These are phyloP conservation scores for Copromyces sp. DNA, from an alignment of 495 filamentous ascomycete genomes.

Conservation along the genomic window DNA sequence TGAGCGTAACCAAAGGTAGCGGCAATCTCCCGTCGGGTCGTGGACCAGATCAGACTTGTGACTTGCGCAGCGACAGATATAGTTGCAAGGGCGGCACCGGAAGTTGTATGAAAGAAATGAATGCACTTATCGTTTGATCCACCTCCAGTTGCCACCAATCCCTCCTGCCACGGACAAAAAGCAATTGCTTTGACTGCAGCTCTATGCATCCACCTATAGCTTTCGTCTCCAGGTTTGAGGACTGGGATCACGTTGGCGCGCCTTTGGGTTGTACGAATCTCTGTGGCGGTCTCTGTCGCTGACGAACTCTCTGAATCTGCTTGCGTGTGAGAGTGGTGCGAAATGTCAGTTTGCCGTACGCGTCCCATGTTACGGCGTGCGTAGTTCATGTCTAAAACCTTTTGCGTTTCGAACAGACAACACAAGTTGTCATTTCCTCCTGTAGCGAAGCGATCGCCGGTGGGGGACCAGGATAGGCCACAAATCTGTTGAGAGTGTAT, in stretches of 20 bases:
- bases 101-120: conserved; percentile 86
- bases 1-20: conserved; percentile 95
- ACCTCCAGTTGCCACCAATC: conserved; percentile 82
- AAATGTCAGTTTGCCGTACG: not conserved
- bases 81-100: conserved; percentile 75
- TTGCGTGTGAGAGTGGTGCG: not conserved
- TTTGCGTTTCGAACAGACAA: conserved; percentile 63
- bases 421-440: conserved; percentile 90
- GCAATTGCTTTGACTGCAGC: conserved; percentile 96
- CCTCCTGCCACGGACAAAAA: conserved; percentile 90
- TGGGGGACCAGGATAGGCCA: conserved; percentile 76
- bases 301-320: conserved; percentile 2
- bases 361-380: not conserved
- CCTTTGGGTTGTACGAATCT: not conserved
- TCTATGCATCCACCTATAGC: conserved; percentile 64
- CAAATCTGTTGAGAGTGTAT: conserved; percentile 88
- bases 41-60: conserved; percentile 86
- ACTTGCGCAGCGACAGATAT: conserved; percentile 93
- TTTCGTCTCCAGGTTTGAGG: conserved; percentile 44
- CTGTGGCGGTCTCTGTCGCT: conserved; percentile 4
- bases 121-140: conserved; percentile 91
- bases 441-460: conserved; percentile 68
- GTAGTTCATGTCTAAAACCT: conserved; percentile 38
- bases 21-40: conserved; percentile 72
- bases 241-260: not conserved